Evolutionary conservation across 768 basidiomycete species (phyloP).

Genomic region (Podaxis pistillaris): DNA sequence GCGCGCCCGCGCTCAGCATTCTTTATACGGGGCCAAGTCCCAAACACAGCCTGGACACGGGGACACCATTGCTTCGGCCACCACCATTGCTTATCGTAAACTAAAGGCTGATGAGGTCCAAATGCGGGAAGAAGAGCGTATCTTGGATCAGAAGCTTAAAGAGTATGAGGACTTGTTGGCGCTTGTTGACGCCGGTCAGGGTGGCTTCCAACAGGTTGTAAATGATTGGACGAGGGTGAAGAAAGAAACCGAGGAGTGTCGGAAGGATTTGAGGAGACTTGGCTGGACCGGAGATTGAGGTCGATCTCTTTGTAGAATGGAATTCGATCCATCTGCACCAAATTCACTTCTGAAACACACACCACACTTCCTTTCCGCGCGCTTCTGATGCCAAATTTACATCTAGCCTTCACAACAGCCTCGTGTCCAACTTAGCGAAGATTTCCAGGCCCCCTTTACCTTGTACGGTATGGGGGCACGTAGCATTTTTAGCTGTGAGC

Average conservation of each 20-base stretch:
- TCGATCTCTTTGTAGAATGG: not conserved
- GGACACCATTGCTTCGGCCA: constrained; percentile 30
- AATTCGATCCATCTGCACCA: not conserved
- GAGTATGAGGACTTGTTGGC: constrained; percentile 41
- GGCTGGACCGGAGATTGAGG: constrained; percentile 45
- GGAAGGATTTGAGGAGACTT: constrained; percentile 44
- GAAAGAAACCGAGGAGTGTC: constrained; percentile 49
- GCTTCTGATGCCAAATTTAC: too few relatives aligned
- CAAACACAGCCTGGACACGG: constrained; percentile 17
- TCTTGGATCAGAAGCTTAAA: constrained; percentile 36
- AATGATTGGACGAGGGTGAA: constrained; percentile 47
- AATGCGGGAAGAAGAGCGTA: constrained; percentile 34
- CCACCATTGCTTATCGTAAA: constrained; percentile 28
- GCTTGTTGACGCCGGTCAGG: constrained; percentile 38
- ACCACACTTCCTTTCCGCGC: too few relatives aligned
- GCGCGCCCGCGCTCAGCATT: constrained; percentile 35
- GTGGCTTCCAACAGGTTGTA: constrained; percentile 45
- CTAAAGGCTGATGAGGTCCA: constrained; percentile 34
- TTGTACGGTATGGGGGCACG: too few relatives aligned
- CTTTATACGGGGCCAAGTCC: constrained; percentile 37
- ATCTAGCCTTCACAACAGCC: too few relatives aligned
- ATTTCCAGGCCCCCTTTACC: too few relatives aligned
- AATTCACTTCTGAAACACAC: too few relatives aligned
- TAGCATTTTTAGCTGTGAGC: too few relatives aligned
- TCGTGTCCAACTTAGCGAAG: too few relatives aligned